Evolutionary conservation across 2,329 filamentous ascomycete genomes (phyloP), one percentile per base, ranked within the genome.

Genomic region (Simplicillium sp.): DNA sequence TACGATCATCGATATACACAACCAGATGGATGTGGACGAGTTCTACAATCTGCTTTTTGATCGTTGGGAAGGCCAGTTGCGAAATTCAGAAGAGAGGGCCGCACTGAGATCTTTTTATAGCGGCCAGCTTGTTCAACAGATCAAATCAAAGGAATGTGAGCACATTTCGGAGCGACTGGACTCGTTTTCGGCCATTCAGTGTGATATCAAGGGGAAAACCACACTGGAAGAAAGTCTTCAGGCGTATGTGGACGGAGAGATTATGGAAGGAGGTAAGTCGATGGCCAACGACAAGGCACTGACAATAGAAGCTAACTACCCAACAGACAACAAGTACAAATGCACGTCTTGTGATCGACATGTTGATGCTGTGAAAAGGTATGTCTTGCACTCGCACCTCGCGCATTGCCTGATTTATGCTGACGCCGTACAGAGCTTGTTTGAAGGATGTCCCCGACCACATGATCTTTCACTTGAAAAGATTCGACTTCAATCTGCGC

Each of bases 21-120:
- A 85, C 44, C 92, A 98, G 60, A 97, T 98, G 87, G 92, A 98
- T 56, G 92, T 96, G 5, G 92, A 97, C 51, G 89, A 96, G 57
- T 98, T 97, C 57, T 97, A 94, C 66, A 95, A 92, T 53, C 73
- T 95, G 4, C 73, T 98, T 0, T 92, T 97, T 52, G 88, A 94
- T 58, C 78, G 88, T 18, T 88, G 88, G 76, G 94, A 98, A 56
- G 76, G 78, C 8, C 87, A 95, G 53, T 78, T 97, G 48, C 60
- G 74, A 14, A 73, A 75, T 9, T 61, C 70, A 2, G 71, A 79
- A n/a, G 77, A 79, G 29, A 94, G 86, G 36, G 80, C 77, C 47
- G 66, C 63, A 16, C 83, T 98, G 48, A 77, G 84, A 38, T 81
- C 81, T 0, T 92, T 97, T 53, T 98, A 92, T 54, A 88, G 89